A percentile compares a stretch with the other conserved stretches of the same genome.
These are phyloP conservation scores for Globisporangium heterothallicum DNA, from an alignment of 352 stramenopile genomes.

Conservation along the genomic window DNA sequence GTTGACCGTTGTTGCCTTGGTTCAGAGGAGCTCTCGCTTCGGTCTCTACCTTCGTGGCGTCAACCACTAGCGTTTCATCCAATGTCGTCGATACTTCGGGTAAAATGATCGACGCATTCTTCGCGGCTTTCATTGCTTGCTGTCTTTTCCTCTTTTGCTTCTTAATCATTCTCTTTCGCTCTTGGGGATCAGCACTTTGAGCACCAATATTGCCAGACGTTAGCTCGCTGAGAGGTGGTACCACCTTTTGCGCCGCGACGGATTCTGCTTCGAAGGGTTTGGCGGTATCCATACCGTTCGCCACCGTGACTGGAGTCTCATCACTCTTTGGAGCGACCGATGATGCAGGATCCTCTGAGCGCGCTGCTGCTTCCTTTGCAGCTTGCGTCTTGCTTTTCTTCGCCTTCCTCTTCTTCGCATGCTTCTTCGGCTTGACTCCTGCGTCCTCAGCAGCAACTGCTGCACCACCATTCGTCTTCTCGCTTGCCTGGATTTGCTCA, in stretches of 20 bases:
- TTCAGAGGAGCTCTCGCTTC: too few relatives aligned
- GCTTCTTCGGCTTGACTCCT: not conserved
- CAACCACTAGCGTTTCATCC: not conserved
- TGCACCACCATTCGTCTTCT: slow-evolving; percentile 9
- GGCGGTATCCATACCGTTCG: too few relatives aligned
- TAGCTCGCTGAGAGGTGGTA: too few relatives aligned
- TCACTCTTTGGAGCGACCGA: too few relatives aligned
- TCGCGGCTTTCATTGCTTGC: not conserved
- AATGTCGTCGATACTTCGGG: not conserved
- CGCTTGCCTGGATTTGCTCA: slow-evolving; percentile 20
- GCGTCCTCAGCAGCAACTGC: not conserved
- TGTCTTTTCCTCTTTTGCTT: not conserved
- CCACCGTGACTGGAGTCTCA: too few relatives aligned
- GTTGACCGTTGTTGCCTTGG: too few relatives aligned
- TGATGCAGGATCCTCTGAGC: not conserved
- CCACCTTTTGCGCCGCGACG: too few relatives aligned
- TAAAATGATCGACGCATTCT: not conserved
- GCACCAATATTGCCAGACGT: not conserved
- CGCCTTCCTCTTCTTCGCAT: not conserved
- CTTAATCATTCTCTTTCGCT: too few relatives aligned
- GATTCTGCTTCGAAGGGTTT: too few relatives aligned
- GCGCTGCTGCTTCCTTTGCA: not conserved
- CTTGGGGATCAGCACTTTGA: not conserved
- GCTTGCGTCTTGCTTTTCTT: not conserved
- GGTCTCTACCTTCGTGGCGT: not conserved